Evolutionary conservation across 2,329 filamentous ascomycete genomes (phyloP).

Genomic region (Epichloe hybrida): DNA sequence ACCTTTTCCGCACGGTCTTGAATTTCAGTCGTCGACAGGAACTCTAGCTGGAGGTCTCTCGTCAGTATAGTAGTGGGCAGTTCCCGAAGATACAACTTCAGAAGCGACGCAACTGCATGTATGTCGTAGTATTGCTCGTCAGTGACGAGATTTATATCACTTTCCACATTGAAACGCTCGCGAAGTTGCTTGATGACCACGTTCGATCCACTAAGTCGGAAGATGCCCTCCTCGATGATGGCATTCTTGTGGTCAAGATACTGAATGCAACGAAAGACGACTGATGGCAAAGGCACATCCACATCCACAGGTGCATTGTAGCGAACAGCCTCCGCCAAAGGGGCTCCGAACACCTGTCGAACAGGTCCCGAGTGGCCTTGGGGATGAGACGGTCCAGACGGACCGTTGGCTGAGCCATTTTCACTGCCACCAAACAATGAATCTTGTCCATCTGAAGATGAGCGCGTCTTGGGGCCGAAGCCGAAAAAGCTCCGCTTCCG

Average conservation of each 20-base stretch:
- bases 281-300: slow-evolving; percentile 68
- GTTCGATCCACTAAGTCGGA: slow-evolving; percentile 93
- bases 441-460: slow-evolving; percentile 45
- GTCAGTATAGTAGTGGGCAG: slow-evolving; percentile 85
- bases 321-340: slow-evolving; percentile 74
- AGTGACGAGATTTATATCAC: slow-evolving; percentile 73
- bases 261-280: slow-evolving; percentile 90
- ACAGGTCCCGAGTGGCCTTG: slow-evolving; percentile 38
- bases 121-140: slow-evolving; percentile 88
- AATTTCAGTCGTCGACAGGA: slow-evolving; percentile 73
- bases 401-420: slow-evolving; percentile 26
- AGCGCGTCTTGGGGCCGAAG: slow-evolving; percentile 47
- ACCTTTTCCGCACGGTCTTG: slow-evolving; percentile 65
- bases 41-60: slow-evolving; percentile 77
- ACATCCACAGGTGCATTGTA: slow-evolving; percentile 62
- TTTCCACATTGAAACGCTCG: slow-evolving; percentile 86
- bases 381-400: slow-evolving; percentile 18
- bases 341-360: slow-evolving; percentile 70
- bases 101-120: slow-evolving; percentile 82
- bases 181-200: slow-evolving; percentile 81
- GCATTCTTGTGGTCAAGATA: slow-evolving; percentile 78
- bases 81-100: slow-evolving; percentile 90
- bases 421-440: slow-evolving; percentile 37
- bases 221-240: slow-evolving; percentile 81
- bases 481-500: slow-evolving; percentile 71